These are phyloP conservation scores for Diphasiastrum complanatum DNA, from an alignment of 83 land plant species.

Conservation along the genomic window DNA sequence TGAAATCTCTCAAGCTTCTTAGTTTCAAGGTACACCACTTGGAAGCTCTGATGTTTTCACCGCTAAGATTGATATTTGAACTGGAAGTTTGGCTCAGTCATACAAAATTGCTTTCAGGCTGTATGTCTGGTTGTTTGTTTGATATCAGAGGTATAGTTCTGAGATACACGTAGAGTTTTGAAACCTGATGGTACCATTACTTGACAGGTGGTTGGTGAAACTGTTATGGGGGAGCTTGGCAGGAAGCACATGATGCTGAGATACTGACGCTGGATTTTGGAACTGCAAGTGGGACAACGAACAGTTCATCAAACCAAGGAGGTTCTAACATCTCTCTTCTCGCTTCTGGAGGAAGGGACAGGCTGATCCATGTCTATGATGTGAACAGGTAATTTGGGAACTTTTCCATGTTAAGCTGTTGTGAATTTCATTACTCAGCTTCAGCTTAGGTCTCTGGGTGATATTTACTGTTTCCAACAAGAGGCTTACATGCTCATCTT, in stretches of 20 bases:
- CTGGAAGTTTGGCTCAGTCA: too few relatives aligned
- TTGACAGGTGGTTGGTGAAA: not conserved
- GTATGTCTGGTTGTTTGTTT: not conserved
- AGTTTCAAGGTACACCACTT: slow-evolving; percentile 6
- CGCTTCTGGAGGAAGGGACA: slow-evolving; percentile 11
- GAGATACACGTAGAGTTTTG: too few relatives aligned
- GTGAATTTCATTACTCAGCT: too few relatives aligned
- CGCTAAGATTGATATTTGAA: too few relatives aligned
- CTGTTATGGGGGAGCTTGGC: not conserved
- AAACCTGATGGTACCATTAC: slow-evolving; percentile 4
- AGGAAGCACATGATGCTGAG: slow-evolving; percentile 18
- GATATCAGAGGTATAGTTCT: not conserved
- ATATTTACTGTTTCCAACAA: not conserved
- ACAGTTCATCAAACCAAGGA: too few relatives aligned
- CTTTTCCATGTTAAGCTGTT: too few relatives aligned
- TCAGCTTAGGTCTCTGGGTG: too few relatives aligned
- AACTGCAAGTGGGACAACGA: not conserved
- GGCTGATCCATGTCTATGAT: slow-evolving; percentile 7
- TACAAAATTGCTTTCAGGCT: too few relatives aligned
- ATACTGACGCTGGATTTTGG: slow-evolving; percentile 2
- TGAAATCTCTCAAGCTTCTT: slow-evolving; percentile 1
- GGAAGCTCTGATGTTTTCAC: too few relatives aligned
- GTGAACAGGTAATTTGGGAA: not conserved
- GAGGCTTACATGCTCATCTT: not conserved
- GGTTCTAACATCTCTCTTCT: not conserved